Percentiles rank a stretch among this genome's conserved stretches.
Evolutionary conservation across 2,329 filamentous ascomycete genomes (phyloP).

Genomic region (Zymoseptoria brevis): DNA sequence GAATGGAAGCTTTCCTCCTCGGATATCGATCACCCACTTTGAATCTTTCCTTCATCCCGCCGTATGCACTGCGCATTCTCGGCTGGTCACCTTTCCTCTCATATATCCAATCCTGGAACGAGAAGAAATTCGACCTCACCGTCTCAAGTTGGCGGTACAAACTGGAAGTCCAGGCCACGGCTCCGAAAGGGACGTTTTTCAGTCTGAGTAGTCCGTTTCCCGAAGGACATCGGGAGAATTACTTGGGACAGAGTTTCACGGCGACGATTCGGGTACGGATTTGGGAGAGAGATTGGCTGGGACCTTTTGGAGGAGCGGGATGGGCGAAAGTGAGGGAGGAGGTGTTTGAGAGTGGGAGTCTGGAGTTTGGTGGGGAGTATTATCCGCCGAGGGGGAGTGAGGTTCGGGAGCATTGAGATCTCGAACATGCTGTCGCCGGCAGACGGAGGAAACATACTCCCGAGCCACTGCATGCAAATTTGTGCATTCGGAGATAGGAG

Average conservation of each 20-base stretch:
- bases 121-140: conserved; percentile 32
- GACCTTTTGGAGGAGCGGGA: conserved; percentile 9
- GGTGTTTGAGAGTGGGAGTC: conserved; percentile 36
- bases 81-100: conserved; percentile 37
- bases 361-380: conserved; percentile 45
- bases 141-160: conserved; percentile 35
- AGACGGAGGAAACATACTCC: neutral
- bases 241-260: conserved; percentile 41
- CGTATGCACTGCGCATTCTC: conserved; percentile 34
- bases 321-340: conserved; percentile 37
- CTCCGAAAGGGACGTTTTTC: conserved; percentile 39
- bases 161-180: conserved; percentile 34
- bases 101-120: conserved; percentile 35
- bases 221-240: conserved; percentile 39
- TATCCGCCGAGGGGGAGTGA: conserved; percentile 36
- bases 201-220: conserved; percentile 39
- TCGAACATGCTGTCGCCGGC: neutral
- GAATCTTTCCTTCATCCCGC: conserved; percentile 38
- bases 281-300: conserved; percentile 33
- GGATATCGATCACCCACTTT: conserved; percentile 36
- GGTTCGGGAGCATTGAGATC: conserved; percentile 29
- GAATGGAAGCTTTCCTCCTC: conserved; percentile 39
- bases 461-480: neutral
- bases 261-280: conserved; percentile 38
- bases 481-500: neutral